These are phyloP conservation scores for Hyaloperonospora arabidopsidis DNA, from an alignment of 352 stramenopile genomes.

Conservation along the genomic window DNA sequence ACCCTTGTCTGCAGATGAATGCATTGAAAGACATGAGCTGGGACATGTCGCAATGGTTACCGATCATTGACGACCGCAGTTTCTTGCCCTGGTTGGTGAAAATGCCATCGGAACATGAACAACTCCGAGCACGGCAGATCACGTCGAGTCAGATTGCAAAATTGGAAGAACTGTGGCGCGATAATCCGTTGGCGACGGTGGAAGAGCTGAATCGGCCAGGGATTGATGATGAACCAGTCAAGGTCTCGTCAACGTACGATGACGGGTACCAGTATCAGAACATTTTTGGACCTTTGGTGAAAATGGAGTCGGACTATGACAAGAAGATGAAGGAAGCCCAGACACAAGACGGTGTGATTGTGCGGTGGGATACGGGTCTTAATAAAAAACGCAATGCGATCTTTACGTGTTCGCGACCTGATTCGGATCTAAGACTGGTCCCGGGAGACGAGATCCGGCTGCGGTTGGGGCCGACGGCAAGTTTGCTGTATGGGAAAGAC, in stretches of 20 bases:
- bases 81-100: conserved; percentile 98
- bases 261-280: conserved; percentile 99
- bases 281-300: conserved; percentile 98
- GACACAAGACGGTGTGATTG: conserved; percentile 89
- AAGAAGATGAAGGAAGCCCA: conserved; percentile 98
- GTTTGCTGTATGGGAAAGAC: conserved; percentile 74
- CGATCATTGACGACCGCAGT: conserved; percentile 94
- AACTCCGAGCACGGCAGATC: conserved; percentile 91
- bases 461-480: conserved; percentile 76
- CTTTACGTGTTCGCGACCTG: conserved; percentile 89
- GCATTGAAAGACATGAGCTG: conserved; percentile 98
- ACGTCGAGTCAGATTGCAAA: conserved; percentile 87
- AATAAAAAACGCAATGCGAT: conserved; percentile 95
- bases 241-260: conserved; percentile 91
- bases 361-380: conserved; percentile 94
- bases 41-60: conserved; percentile 97
- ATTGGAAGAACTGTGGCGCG: conserved; percentile 92
- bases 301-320: conserved; percentile 99
- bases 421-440: conserved; percentile 88
- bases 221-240: conserved; percentile 82
- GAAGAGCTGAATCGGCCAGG: conserved; percentile 93
- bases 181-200: conserved; percentile 93
- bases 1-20: conserved; percentile 94
- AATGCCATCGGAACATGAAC: conserved; percentile 85
- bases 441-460: conserved; percentile 96